phyloP scores from a whole-genome alignment of 2,329 filamentous ascomycete species.

The Fusarium pseudocircinatum region DNA sequence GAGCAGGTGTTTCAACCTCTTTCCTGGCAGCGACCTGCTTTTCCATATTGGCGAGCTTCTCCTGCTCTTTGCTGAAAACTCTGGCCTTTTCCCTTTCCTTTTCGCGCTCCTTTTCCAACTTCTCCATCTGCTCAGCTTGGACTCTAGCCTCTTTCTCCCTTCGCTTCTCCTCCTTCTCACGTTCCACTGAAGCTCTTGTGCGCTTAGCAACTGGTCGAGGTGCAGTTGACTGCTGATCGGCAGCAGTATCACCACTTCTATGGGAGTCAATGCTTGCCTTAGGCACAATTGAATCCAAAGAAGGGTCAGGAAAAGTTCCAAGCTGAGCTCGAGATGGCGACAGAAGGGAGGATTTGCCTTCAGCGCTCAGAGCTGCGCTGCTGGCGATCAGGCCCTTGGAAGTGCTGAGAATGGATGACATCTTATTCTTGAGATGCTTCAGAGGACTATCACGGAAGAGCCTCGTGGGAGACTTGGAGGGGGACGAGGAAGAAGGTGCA shows the following conservation, averaged over 20 bases:
- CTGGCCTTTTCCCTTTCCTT: slow-evolving; percentile 76
- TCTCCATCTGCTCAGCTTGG: slow-evolving; percentile 67
- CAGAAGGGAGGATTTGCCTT: slow-evolving; percentile 66
- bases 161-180: slow-evolving; percentile 72
- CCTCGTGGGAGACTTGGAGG: slow-evolving; percentile 66
- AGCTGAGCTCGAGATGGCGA: slow-evolving; percentile 63
- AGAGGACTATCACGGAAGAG: slow-evolving; percentile 77
- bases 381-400: slow-evolving; percentile 88
- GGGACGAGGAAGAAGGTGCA: slow-evolving; percentile 57
- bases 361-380: slow-evolving; percentile 71
- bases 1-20: slow-evolving; percentile 57
- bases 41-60: slow-evolving; percentile 63
- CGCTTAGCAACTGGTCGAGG: slow-evolving; percentile 55
- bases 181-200: slow-evolving; percentile 68
- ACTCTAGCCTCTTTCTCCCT: slow-evolving; percentile 72
- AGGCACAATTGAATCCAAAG: slow-evolving; percentile 58
- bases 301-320: slow-evolving; percentile 55
- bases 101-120: slow-evolving; percentile 73
- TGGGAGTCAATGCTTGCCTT: slow-evolving; percentile 39
- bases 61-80: slow-evolving; percentile 66
- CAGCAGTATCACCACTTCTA: slow-evolving; percentile 20
- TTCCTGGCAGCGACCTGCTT: slow-evolving; percentile 63
- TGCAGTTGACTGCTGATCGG: slow-evolving; percentile 51
- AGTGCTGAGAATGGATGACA: slow-evolving; percentile 89
- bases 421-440: slow-evolving; percentile 90